Evolutionary conservation across 2,329 filamentous ascomycete species (phyloP).

Genomic region (Sarocladium oryzae): DNA sequence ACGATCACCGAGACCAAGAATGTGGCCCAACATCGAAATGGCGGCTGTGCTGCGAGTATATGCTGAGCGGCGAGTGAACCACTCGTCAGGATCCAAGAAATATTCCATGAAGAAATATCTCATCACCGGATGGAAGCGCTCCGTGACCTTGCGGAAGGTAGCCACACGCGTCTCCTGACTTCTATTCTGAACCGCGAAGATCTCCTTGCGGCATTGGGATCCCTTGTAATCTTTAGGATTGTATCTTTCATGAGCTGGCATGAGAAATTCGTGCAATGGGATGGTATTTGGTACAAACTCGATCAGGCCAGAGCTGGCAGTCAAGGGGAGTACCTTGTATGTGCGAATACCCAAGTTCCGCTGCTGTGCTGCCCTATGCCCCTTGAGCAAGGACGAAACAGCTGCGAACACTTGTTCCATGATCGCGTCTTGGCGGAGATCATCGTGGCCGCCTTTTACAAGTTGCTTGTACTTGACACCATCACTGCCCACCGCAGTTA

Average conservation of each 20-base stretch:
- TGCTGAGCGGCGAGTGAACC: conserved; percentile 82
- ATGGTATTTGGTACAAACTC: conserved; percentile 95
- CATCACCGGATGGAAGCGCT: conserved; percentile 87
- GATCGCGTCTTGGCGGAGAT: conserved; percentile 91
- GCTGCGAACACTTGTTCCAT: conserved; percentile 99
- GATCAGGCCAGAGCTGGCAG: conserved; percentile 79
- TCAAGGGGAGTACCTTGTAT: conserved; percentile 93
- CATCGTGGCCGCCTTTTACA: conserved; percentile 92
- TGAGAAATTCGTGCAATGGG: conserved; percentile 83
- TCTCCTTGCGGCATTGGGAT: conserved; percentile 70
- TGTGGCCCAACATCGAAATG: conserved; percentile 89
- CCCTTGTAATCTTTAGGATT: conserved; percentile 78
- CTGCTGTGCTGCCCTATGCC: conserved; percentile 80
- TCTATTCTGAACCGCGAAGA: conserved; percentile 64
- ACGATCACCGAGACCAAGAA: conserved; percentile 86
- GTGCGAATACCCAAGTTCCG: conserved; percentile 86
- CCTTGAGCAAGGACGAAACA: conserved; percentile 81
- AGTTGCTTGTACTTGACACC: conserved; percentile 81
- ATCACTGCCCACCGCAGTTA: conserved; percentile 73
- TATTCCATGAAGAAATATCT: conserved; percentile 95
- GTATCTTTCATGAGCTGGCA: conserved; percentile 84
- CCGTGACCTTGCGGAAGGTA: conserved; percentile 70
- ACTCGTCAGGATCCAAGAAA: conserved; percentile 90
- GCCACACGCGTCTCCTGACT: conserved; percentile 64
- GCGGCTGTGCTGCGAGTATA: conserved; percentile 92